Base-by-base conservation (phyloP, 2,329 filamentous ascomycete genomes). In the Calonectria henricotiae region DNA sequence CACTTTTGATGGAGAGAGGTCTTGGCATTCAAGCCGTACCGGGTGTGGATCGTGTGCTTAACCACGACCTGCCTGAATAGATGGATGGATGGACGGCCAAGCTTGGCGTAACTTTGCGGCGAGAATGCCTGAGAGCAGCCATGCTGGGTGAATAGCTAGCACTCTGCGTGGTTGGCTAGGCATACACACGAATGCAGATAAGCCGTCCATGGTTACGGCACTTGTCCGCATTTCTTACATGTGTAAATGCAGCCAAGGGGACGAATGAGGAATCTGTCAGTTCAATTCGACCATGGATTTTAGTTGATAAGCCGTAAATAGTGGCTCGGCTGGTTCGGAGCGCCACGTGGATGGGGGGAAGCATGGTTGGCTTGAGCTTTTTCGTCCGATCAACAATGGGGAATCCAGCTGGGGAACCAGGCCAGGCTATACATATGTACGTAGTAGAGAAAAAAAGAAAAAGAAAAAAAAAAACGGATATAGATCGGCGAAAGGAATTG, bases 71-170 rank as follows among this genome's bases (percentile, higher is more conserved):
- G 43, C 43, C 43, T 20, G 3, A 46, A 46, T 20, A 46, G 20
- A 46, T 46, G 4, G 43, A 46, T 9, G n/a, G 27, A 30, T 30
- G 4, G 43, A 46, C n/a, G n/a, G n/a, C 23, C n/a, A 12, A 12
- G 17, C 43, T 46, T 46, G 43, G 43, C 43, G 20, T 46, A 46
- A 46, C 43, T 23, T 46, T 46, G 43, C 11, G 43, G 43, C n/a
- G 43, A 46, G 11, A 23, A n/a, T 11, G 9, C 11, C 5, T 7
- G 35, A 37, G 8, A 12, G 43, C n/a, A 46, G 27, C 7, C 27
- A 30, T 30, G 27, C 27, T 7, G 27, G 27, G 27, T 5, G 27
- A 30, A 7, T 30, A 5, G 27, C 27, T 7, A 7, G 27, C 27
- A 5, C 27, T 30, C 27, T 30, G 27, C 4, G 27, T 7, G 7